Evolutionary conservation across 2,329 filamentous ascomycete species (phyloP).

Genomic region (Hirsutella rhossiliensis): DNA sequence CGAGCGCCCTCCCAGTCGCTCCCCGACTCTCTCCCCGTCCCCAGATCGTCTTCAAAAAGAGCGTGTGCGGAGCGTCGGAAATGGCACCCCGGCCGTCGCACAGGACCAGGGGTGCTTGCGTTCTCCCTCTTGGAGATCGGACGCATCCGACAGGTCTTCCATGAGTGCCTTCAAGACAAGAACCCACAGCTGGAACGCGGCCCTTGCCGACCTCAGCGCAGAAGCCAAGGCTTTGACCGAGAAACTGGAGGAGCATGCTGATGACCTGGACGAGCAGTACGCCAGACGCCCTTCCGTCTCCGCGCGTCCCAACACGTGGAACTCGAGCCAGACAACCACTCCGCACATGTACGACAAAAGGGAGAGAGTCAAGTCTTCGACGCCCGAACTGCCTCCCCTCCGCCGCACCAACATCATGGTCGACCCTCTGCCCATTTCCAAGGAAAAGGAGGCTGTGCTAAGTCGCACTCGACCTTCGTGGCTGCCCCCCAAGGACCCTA

Average conservation of each 20-base stretch:
- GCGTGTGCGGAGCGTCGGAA: slow-evolving; percentile 44
- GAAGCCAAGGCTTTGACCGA: slow-evolving; percentile 68
- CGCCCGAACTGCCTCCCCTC: slow-evolving; percentile 57
- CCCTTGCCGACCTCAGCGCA: slow-evolving; percentile 53
- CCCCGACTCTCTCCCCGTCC: slow-evolving; percentile 40
- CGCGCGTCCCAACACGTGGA: slow-evolving; percentile 28
- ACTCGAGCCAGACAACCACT: slow-evolving; percentile 19
- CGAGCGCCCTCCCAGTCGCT: slow-evolving; percentile 41
- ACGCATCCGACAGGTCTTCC: slow-evolving; percentile 23
- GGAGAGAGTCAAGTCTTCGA: slow-evolving; percentile 49
- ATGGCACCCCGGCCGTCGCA: slow-evolving; percentile 49
- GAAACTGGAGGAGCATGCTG: slow-evolving; percentile 68
- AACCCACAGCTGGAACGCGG: slow-evolving; percentile 64
- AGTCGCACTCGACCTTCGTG: slow-evolving; percentile 72
- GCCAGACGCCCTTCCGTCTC: slow-evolving; percentile 15
- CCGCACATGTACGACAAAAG: slow-evolving; percentile 28
- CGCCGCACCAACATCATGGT: slow-evolving; percentile 71
- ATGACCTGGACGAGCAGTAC: slow-evolving; percentile 37
- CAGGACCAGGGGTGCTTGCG: slow-evolving; percentile 46
- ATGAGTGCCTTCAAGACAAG: slow-evolving; percentile 37
- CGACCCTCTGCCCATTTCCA: slow-evolving; percentile 71
- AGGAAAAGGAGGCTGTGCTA: slow-evolving; percentile 75
- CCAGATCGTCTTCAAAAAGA: slow-evolving; percentile 40
- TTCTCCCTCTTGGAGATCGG: slow-evolving; percentile 42
- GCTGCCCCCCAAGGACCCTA: slow-evolving; percentile 77